Evolutionary conservation across 306 rosid species (phyloP).

Genomic region (Parietaria judaica): DNA sequence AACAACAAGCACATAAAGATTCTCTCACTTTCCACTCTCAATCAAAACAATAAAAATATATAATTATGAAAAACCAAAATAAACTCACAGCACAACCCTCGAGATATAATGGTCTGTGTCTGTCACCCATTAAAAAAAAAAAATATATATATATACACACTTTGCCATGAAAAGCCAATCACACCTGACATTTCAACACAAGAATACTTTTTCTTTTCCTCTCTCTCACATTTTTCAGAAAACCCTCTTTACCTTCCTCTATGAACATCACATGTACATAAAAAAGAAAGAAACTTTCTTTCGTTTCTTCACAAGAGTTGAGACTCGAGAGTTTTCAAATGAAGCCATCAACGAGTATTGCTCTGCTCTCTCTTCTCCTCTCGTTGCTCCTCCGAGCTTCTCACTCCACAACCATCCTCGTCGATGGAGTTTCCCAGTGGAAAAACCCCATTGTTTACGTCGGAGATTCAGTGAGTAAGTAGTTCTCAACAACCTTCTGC

Average conservation of each 20-base stretch:
- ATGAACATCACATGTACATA: slow-evolving; percentile 15
- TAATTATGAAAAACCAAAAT: slow-evolving; percentile 9
- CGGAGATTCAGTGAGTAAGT: slow-evolving; percentile 83
- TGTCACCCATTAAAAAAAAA: slow-evolving; percentile 68
- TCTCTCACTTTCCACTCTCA: slow-evolving; percentile 37
- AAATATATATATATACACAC: slow-evolving; percentile 1
- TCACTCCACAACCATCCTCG: slow-evolving; percentile 45
- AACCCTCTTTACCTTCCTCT: slow-evolving; percentile 25
- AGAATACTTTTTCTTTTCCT: not conserved
- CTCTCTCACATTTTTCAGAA: slow-evolving; percentile 46
- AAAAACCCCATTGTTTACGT: slow-evolving; percentile 61
- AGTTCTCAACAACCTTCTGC: not conserved
- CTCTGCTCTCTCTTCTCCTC: slow-evolving; percentile 30
- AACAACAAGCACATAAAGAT: slow-evolving; percentile 39
- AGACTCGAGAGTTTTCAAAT: not conserved
- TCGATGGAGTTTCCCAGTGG: slow-evolving; percentile 82
- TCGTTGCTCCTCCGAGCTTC: slow-evolving; percentile 38
- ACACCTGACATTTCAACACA: slow-evolving; percentile 42
- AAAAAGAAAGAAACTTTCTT: slow-evolving; percentile 12
- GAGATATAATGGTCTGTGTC: slow-evolving; percentile 22
- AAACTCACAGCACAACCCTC: slow-evolving; percentile 28
- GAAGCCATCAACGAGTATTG: slow-evolving; percentile 32
- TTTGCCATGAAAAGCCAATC: slow-evolving; percentile 43
- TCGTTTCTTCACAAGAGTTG: slow-evolving; percentile 1
- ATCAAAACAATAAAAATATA: slow-evolving; percentile 20